phyloP scores from a whole-genome alignment of 805 yeast genomes.

The Teunomyces funiuensis region DNA sequence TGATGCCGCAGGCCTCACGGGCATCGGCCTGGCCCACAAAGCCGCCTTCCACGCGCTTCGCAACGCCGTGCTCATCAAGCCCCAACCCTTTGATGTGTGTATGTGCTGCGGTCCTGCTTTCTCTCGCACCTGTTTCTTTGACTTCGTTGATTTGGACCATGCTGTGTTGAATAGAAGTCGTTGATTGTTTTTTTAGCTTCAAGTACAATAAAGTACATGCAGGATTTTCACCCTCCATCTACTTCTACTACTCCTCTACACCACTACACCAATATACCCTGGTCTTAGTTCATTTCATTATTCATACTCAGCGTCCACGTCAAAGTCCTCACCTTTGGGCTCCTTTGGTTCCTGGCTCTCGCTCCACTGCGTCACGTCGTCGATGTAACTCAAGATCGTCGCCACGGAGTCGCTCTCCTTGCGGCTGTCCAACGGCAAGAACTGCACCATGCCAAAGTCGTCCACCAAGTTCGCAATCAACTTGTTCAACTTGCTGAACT shows the following conservation, averaged over 20 bases:
- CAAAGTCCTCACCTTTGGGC: slow-evolving; percentile 49
- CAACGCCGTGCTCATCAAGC: slow-evolving; percentile 83
- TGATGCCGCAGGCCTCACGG: slow-evolving; percentile 90
- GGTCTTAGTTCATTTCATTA: slow-evolving; percentile 1
- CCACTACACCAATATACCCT: too few relatives aligned
- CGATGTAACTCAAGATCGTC: slow-evolving; percentile 85
- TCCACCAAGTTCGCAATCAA: slow-evolving; percentile 89
- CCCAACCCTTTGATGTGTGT: slow-evolving; percentile 96
- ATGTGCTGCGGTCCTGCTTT: slow-evolving; percentile 87
- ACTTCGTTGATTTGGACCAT: slow-evolving; percentile 84
- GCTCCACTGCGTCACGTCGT: slow-evolving; percentile 97
- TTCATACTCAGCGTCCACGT: slow-evolving; percentile 9
- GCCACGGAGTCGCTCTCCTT: slow-evolving; percentile 72
- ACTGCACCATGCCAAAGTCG: slow-evolving; percentile 98
- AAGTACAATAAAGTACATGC: not conserved
- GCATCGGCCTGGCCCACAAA: slow-evolving; percentile 77
- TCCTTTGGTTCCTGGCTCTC: slow-evolving; percentile 97
- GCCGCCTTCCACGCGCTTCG: slow-evolving; percentile 85
- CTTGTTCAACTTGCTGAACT: slow-evolving; percentile 68
- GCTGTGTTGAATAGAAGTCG: not conserved
- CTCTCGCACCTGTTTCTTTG: slow-evolving; percentile 53
- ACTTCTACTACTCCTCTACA: too few relatives aligned
- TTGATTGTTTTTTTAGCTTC: not conserved
- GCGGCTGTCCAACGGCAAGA: slow-evolving; percentile 77
- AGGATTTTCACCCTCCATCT: not conserved